These are phyloP conservation scores for Waitea zeae DNA, from an alignment of 1,284 basidiomycete genomes.

Conservation along the genomic window DNA sequence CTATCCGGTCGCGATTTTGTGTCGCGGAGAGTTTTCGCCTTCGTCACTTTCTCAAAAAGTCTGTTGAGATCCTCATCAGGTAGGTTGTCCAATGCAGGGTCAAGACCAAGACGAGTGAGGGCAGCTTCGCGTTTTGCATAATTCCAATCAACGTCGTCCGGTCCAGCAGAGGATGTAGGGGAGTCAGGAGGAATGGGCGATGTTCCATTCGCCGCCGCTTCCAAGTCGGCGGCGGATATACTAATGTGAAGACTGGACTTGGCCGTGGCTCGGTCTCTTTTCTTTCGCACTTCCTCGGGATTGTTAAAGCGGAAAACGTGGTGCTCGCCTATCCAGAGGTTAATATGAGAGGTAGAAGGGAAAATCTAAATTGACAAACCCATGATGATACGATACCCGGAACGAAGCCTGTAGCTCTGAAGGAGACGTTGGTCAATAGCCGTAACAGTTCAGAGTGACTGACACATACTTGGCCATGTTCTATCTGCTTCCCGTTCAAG, in stretches of 20 bases:
- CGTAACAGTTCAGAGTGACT: slow-evolving; percentile 1
- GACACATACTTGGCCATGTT: slow-evolving; percentile 48
- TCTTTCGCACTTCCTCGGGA: slow-evolving; percentile 85
- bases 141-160: slow-evolving; percentile 80
- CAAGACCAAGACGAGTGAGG: slow-evolving; percentile 63
- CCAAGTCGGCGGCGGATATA: slow-evolving; percentile 45
- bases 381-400: slow-evolving; percentile 91
- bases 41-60: slow-evolving; percentile 82
- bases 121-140: slow-evolving; percentile 88
- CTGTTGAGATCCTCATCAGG: slow-evolving; percentile 89
- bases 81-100: slow-evolving; percentile 77
- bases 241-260: slow-evolving; percentile 52
- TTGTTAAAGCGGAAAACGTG: slow-evolving; percentile 98
- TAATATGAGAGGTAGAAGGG: background rate
- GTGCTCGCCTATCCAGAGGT: slow-evolving; percentile 54
- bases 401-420: slow-evolving; percentile 66
- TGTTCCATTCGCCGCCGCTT: slow-evolving; percentile 25
- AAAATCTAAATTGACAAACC: slow-evolving; percentile 24
- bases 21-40: slow-evolving; percentile 80
- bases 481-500: slow-evolving; percentile 82
- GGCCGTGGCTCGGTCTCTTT: slow-evolving; percentile 59
- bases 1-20: slow-evolving; percentile 69
- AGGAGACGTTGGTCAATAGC: too few species aligned
- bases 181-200: slow-evolving; percentile 57
- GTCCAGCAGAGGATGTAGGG: slow-evolving; percentile 45